Base-by-base conservation (phyloP, 2,329 filamentous ascomycete species). In the Paramyrothecium sp. region DNA sequence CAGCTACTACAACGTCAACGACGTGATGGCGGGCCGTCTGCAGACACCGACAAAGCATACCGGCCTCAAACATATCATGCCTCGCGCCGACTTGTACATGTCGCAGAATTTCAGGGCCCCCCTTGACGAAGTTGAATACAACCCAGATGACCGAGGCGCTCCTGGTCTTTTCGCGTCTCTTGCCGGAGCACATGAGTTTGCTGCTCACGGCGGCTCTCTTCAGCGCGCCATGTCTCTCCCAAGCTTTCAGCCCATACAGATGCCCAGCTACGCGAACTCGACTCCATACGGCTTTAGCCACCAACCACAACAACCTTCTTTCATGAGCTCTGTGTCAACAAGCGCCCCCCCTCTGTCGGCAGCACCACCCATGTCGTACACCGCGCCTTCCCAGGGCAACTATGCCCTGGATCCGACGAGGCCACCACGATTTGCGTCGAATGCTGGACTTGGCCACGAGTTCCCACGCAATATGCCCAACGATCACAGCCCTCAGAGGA, bases 1-100 rank as follows among this genome's bases (percentile, higher is more conserved):
- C 46, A 93, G 89, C 17, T 97, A 97, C 71, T 97, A 97, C 76
- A 91, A 79, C 48, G 81, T 94, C 12, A 86, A 91, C 7, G 92
- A 97, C 68, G 89, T 92, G n/a, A 81, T 86, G 64, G 76, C 79
- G 50, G 79, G 82, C n/a, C 73, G 70, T 17, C 78, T 94, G 12
- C 75, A 70, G 26, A 81, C 83, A 0, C 90, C 90, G 1, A 74
- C 79, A 1, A 78, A 83, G 55, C 80, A 85, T 57, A 16, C 30
- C 0, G 26, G 41, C 12, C 60, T 72, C 10, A 41, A 55, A 8
- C 69, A 76, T 52, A 74, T 89, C 30, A 71, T 77, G 7, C 86
- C 87, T 13, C 83, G 88, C 4, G 58, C 69, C 0, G 83, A 87
- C 54, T 75, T 91, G 26, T 76, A 86, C 47, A 79, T 79, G 17